phyloP scores from a whole-genome alignment of 768 basidiomycete species.

The Candolleomyces eurysporus region DNA sequence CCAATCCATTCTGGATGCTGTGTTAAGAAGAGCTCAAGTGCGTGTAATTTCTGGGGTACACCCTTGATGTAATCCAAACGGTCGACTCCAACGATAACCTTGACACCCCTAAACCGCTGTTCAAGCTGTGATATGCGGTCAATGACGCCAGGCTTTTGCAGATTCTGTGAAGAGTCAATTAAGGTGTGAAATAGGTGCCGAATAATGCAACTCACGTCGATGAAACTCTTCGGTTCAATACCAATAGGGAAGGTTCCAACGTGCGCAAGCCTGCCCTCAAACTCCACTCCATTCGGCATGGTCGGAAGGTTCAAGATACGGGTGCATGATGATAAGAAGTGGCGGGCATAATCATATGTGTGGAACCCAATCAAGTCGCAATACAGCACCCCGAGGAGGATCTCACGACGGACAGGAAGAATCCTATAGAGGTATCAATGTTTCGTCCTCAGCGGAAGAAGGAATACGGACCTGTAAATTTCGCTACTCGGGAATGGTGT shows the following conservation, averaged over 20 bases:
- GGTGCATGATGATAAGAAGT: conserved; percentile 98
- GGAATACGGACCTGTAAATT: conserved; percentile 76
- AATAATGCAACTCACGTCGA: conserved; percentile 50
- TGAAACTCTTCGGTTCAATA: conserved; percentile 92
- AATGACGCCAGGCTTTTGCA: conserved; percentile 77
- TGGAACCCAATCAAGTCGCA: conserved; percentile 99
- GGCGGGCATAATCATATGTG: conserved; percentile 99
- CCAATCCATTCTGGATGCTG: conserved; percentile 99
- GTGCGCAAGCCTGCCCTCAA: conserved; percentile 91
- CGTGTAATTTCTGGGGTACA: conserved; percentile 97
- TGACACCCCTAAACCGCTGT: conserved; percentile 89
- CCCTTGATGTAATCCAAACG: conserved; percentile 99
- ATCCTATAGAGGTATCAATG: conserved; percentile 53
- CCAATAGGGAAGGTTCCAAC: conserved; percentile 99
- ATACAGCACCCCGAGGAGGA: conserved; percentile 92
- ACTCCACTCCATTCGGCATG: conserved; percentile 97
- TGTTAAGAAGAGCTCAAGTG: conserved; percentile 91
- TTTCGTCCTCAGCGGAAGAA: background rate
- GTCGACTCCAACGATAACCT: conserved; percentile 98
- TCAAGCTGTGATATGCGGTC: conserved; percentile 79
- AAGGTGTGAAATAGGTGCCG: background rate
- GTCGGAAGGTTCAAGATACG: conserved; percentile 93
- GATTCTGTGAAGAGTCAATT: conserved; percentile 48
- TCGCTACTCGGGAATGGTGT: conserved; percentile 98
- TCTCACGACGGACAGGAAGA: conserved; percentile 94